These are phyloP conservation scores for Cydonia oblonga DNA, from an alignment of 331 rosid genomes.

Conservation along the genomic window DNA sequence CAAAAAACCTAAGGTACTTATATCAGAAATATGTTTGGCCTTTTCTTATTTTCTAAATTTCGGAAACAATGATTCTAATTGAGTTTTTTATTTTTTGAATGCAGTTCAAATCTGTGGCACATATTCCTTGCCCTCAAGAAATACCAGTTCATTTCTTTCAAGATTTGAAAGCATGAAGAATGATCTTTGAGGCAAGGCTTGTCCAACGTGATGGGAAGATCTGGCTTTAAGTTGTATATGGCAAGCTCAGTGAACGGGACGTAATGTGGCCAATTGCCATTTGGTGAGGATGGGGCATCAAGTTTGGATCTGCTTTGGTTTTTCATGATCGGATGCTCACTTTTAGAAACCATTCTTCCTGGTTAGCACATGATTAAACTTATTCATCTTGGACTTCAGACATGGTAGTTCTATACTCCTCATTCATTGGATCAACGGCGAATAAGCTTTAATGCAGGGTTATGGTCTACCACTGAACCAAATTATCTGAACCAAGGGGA, in stretches of 20 bases:
- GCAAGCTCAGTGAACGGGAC: background rate
- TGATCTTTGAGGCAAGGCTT: background rate
- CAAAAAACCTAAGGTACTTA: conserved; percentile 53
- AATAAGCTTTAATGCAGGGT: background rate
- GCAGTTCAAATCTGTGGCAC: conserved; percentile 60
- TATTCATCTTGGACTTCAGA: background rate
- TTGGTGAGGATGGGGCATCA: background rate
- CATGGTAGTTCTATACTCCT: background rate
- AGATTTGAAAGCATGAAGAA: background rate
- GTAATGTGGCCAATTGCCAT: background rate
- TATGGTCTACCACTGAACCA: background rate
- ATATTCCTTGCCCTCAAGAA: conserved; percentile 40
- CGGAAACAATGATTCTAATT: background rate
- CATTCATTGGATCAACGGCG: background rate
- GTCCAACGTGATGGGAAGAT: background rate
- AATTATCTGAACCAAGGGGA: background rate
- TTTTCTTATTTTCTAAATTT: background rate
- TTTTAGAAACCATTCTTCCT: no score
- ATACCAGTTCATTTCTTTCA: conserved; percentile 32
- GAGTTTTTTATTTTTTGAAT: background rate
- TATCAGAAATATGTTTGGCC: background rate
- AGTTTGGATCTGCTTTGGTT: background rate
- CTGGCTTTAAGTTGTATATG: background rate
- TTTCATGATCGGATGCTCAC: no score
- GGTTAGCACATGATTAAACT: background rate